These are phyloP conservation scores for Athelia psychrophila DNA, from an alignment of 1,284 basidiomycete genomes.

Conservation along the genomic window DNA sequence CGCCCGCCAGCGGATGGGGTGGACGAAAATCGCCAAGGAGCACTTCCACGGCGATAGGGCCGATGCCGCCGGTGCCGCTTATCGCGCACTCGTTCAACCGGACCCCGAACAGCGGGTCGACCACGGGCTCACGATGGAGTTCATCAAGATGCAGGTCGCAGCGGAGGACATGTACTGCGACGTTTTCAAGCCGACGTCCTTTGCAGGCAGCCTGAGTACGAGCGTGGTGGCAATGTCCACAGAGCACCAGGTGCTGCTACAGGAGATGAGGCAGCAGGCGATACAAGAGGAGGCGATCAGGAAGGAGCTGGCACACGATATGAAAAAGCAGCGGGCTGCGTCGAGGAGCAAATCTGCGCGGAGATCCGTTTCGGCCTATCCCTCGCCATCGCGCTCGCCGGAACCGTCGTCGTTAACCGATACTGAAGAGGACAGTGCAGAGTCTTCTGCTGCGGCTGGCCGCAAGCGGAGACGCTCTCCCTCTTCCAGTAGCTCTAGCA, in stretches of 20 bases:
- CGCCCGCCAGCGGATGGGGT: conserved; percentile 47
- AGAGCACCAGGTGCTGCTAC: conserved; percentile 5
- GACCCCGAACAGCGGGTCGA: conserved; percentile 19
- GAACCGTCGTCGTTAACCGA: conserved; percentile 5
- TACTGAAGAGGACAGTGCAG: conserved; percentile 8
- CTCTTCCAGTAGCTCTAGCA: background rate
- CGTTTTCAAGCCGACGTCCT: conserved; percentile 20
- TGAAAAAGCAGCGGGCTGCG: background rate
- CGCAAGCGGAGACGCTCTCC: conserved; percentile 16
- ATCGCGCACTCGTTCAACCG: conserved; percentile 32
- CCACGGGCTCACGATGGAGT: conserved; percentile 23
- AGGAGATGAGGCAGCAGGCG: conserved; percentile 11
- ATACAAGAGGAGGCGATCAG: conserved; percentile 5
- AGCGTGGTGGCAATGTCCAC: conserved; percentile 24
- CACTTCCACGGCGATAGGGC: conserved; percentile 35
- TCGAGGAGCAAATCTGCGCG: conserved; percentile 1
- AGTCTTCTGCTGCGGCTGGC: conserved; percentile 14
- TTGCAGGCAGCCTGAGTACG: conserved; percentile 23
- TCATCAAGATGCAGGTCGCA: conserved; percentile 30
- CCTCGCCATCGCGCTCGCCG: conserved; percentile 7
- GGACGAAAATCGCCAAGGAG: conserved; percentile 39
- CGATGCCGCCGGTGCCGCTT: conserved; percentile 39
- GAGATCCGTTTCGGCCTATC: background rate
- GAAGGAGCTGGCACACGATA: background rate
- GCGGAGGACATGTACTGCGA: conserved; percentile 31